Conservation (phyloP, 2,329 filamentous ascomycete species). For the Arthrobotrys musiformis region DNA sequence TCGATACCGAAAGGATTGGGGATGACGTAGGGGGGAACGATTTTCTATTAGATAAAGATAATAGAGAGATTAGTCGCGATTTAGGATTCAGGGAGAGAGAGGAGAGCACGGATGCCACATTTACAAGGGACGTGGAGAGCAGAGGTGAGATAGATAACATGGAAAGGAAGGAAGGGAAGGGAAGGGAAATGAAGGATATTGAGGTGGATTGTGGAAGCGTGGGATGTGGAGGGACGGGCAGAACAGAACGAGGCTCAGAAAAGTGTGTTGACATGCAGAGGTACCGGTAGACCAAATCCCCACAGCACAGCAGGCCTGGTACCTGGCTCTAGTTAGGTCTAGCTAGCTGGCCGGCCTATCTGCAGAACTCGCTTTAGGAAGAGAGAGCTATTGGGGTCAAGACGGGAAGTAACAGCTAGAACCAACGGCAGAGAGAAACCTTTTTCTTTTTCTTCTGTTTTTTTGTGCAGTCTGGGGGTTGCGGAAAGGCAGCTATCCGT, state of each 20-base stretch:
- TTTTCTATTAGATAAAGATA: not conserved
- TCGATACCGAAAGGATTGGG: not conserved
- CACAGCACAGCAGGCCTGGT: too few relatives aligned
- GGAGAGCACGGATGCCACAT: not conserved
- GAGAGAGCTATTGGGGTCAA: not conserved
- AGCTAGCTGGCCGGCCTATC: not conserved
- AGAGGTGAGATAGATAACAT: not conserved
- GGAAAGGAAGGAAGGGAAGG: not conserved
- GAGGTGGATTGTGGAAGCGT: conserved; percentile 15
- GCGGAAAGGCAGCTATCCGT: conserved; percentile 45
- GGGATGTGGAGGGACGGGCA: not conserved
- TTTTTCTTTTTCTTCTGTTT: too few relatives aligned
- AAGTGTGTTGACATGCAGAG: conserved; percentile 36
- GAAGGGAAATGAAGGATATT: not conserved
- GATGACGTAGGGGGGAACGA: conserved; percentile 37
- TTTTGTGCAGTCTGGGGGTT: too few relatives aligned
- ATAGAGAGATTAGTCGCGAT: not conserved
- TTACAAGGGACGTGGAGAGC: not conserved
- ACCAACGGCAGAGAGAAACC: not conserved
- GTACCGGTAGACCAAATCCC: too few relatives aligned
- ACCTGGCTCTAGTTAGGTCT: too few relatives aligned
- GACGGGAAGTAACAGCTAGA: not conserved
- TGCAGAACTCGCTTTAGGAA: not conserved
- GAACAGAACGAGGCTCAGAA: conserved; percentile 24
- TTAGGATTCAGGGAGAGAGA: not conserved